phyloP scores from a whole-genome alignment of 2,329 filamentous ascomycete species.

The Ophiocordyceps camponoti-leonardi region DNA sequence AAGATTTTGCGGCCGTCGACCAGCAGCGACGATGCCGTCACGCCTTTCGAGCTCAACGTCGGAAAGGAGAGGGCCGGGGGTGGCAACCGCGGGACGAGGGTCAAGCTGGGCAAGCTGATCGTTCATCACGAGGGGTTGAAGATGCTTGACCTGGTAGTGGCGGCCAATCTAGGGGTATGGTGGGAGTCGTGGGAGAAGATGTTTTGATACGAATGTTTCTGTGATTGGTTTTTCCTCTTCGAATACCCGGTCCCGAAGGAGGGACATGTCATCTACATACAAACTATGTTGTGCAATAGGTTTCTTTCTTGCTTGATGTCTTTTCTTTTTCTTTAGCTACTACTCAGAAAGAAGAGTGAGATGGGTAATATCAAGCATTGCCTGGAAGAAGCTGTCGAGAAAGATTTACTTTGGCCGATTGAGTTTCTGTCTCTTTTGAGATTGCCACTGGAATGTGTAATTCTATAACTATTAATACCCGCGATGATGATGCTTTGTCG shows the following conservation, averaged over 20 bases:
- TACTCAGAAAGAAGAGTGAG: no score
- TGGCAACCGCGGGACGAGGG: slow-evolving; percentile 67
- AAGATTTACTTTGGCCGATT: no score
- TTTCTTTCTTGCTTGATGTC: no score
- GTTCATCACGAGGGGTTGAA: slow-evolving; percentile 79
- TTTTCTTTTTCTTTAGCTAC: no score
- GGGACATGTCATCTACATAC: neutral
- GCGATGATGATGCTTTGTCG: no score
- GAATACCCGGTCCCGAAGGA: neutral
- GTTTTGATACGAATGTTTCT: slow-evolving; percentile 12
- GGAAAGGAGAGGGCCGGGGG: slow-evolving; percentile 75
- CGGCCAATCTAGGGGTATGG: slow-evolving; percentile 84
- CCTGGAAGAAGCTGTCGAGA: no score
- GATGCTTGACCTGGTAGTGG: slow-evolving; percentile 87
- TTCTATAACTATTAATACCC: neutral
- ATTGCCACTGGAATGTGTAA: no score
- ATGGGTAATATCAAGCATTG: no score
- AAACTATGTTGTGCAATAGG: neutral
- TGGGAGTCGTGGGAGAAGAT: slow-evolving; percentile 69
- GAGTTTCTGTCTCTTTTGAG: no score
- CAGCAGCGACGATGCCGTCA: slow-evolving; percentile 11
- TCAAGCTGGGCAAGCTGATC: slow-evolving; percentile 87
- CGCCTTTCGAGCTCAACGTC: slow-evolving; percentile 50
- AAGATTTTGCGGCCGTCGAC: slow-evolving; percentile 17
- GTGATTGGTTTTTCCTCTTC: no score